Base-by-base conservation (phyloP, 176 grass and related monocot genomes). In the Tuctoria greenei region DNA sequence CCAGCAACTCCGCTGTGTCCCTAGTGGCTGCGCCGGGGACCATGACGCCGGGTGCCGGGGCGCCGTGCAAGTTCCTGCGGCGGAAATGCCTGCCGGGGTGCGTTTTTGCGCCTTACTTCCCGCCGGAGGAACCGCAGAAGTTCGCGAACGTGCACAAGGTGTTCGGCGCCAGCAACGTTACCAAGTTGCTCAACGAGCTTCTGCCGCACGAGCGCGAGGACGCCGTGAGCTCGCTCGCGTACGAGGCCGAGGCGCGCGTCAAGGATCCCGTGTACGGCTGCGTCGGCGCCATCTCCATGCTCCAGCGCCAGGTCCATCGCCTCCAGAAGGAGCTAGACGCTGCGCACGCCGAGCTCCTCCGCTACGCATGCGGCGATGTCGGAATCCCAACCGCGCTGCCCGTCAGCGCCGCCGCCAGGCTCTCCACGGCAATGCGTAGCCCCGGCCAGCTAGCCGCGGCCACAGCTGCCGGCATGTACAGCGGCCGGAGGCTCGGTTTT, bases 111-210 rank as follows among this genome's bases (percentile, higher is more conserved):
- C 90, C 90, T 24, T 92, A 92, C 80, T 92, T 92, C 72, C 86
- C 86, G 10, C 86, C 90, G 23, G 90, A 92, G 90, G 86, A 92
- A 80, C 90, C 90, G 35, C 90, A 92, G 75, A 92, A 92, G 80
- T 92, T 92, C 52, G 83, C 84, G 24, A 92, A 92, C 75, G 90
- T 92, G 50, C 90, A 92, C 83, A 92, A 89, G 90, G 81, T 92
- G 61, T 92, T 92, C 66, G 90, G 90, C 13, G 90, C 90, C 58
- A 92, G 86, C 83, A 92, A 92, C 83, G 90, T 92, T 10, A 83
- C 86, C 83, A 92, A 92, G 80, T 86, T 92, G 6, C 90, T 92
- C 61, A 92, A 92, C 83, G 90, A 93, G 83, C 83, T 93, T 71
- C 83, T 73, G 39, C 76, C 90, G 51, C 86, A 93, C 83, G 86